Percentiles rank a stretch among this genome's conserved stretches.
phyloP scores from a whole-genome alignment of 73 alveolate species.

The Uronychia binucleata region DNA sequence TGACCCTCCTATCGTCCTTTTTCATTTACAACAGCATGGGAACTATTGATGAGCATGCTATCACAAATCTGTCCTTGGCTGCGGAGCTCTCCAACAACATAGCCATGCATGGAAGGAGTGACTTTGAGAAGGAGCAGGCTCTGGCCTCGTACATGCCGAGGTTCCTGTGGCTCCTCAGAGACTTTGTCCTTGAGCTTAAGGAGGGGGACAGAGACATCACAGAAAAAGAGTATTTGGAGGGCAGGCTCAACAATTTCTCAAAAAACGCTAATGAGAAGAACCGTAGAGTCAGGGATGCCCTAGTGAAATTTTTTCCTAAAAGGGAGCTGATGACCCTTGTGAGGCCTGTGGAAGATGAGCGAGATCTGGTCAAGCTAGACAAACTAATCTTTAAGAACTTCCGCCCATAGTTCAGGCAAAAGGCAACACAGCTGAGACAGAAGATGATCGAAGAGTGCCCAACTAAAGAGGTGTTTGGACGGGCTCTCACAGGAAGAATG shows the following conservation, averaged over 20 bases:
- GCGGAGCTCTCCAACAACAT: conserved; percentile 88
- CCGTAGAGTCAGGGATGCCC: conserved; percentile 82
- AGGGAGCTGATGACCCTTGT: conserved; percentile 92
- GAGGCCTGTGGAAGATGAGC: conserved; percentile 91
- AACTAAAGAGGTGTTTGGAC: conserved; percentile 40
- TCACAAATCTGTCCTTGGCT: conserved; percentile 88
- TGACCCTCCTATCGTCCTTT: conserved; percentile 85
- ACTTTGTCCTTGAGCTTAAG: conserved; percentile 57
- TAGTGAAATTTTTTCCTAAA: conserved; percentile 79
- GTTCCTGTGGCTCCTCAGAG: conserved; percentile 65
- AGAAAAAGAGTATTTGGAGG: conserved; percentile 64
- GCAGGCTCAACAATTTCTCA: conserved; percentile 43
- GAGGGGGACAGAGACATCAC: conserved; percentile 60
- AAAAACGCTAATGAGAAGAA: conserved; percentile 66
- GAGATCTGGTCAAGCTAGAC: conserved; percentile 36
- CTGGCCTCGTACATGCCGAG: conserved; percentile 40
- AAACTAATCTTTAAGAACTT: conserved; percentile 7
- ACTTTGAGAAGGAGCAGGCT: conserved; percentile 18
- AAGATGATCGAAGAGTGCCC: conserved; percentile 65
- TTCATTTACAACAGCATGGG: conserved; percentile 94
- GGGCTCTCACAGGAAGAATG: conserved; percentile 42
- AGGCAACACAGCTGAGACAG: conserved; percentile 43
- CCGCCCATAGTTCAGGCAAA: conserved; percentile 39
- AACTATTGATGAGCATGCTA: conserved; percentile 94
- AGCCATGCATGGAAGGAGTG: conserved; percentile 34